phyloP scores from a whole-genome alignment of 2,329 filamentous ascomycete species.

The Bipolaris zeicola region DNA sequence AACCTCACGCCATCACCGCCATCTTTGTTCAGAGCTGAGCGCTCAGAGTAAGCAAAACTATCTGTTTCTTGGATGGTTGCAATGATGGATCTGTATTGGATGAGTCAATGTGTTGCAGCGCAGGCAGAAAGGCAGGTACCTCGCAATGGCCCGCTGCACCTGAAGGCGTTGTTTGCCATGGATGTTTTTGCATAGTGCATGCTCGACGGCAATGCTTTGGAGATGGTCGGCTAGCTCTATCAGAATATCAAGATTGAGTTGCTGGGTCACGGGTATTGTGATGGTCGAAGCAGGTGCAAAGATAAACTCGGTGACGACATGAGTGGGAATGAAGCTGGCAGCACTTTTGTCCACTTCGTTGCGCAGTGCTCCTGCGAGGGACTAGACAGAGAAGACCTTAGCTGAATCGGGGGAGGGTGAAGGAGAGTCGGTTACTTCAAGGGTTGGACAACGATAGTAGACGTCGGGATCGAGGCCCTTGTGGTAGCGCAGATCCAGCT shows the following conservation, averaged over 20 bases:
- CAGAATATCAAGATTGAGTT: constrained; percentile 31
- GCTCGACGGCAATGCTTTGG: constrained; percentile 38
- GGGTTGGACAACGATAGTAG: constrained; percentile 40
- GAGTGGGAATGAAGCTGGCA: constrained; percentile 36
- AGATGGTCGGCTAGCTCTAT: constrained; percentile 35
- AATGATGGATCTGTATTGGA: constrained; percentile 31
- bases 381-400: constrained; percentile 28
- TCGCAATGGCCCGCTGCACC: constrained; percentile 37
- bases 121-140: constrained; percentile 14
- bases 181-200: constrained; percentile 33
- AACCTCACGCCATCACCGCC: constrained; percentile 39
- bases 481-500: constrained; percentile 40
- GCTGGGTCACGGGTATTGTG: constrained; percentile 37
- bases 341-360: constrained; percentile 37
- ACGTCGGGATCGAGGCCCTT: constrained; percentile 37
- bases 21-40: constrained; percentile 36
- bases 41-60: constrained; percentile 44
- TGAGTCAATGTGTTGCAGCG: constrained; percentile 8
- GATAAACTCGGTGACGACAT: constrained; percentile 43
- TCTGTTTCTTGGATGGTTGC: constrained; percentile 39
- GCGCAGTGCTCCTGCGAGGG: constrained; percentile 36
- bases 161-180: constrained; percentile 38
- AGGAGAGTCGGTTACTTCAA: constrained; percentile 28
- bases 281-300: constrained; percentile 38
- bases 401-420: constrained; percentile 7